Conservation (phyloP, 306 rosid genomes). For the Vachellia pachyceras region DNA sequence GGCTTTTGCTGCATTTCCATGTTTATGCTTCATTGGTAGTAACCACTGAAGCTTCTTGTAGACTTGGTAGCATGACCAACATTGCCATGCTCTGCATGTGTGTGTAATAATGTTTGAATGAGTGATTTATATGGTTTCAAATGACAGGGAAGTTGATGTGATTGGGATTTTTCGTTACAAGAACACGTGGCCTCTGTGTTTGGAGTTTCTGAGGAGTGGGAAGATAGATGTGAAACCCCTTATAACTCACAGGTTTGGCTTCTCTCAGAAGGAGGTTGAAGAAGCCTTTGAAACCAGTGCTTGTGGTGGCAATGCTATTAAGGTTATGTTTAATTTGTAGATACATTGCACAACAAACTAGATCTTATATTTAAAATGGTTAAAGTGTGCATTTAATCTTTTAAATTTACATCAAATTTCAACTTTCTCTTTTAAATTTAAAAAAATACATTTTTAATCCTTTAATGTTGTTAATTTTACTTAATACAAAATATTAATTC, state of each 20-base stretch:
- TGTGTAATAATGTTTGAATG: neutral
- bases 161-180: conserved; percentile 83
- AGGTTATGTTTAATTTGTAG: neutral
- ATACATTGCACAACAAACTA: no score
- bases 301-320: conserved; percentile 66
- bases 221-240: conserved; percentile 89
- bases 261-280: conserved; percentile 86
- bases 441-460: no score
- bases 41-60: neutral
- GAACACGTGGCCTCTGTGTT: conserved; percentile 97
- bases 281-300: conserved; percentile 98
- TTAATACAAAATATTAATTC: no score
- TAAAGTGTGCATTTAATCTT: no score
- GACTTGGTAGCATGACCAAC: neutral
- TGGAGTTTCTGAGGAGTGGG: conserved; percentile 84
- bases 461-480: no score
- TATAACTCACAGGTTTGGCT: conserved; percentile 85
- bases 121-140: conserved; percentile 11
- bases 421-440: no score
- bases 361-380: no score
- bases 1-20: neutral
- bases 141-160: conserved; percentile 83
- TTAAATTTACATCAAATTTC: no score
- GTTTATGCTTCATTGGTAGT: neutral
- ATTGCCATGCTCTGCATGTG: neutral